Percentiles rank a stretch among this genome's conserved stretches.
These are phyloP conservation scores for Penicillium sp. DNA, from an alignment of 2,329 filamentous ascomycete genomes.

Conservation along the genomic window DNA sequence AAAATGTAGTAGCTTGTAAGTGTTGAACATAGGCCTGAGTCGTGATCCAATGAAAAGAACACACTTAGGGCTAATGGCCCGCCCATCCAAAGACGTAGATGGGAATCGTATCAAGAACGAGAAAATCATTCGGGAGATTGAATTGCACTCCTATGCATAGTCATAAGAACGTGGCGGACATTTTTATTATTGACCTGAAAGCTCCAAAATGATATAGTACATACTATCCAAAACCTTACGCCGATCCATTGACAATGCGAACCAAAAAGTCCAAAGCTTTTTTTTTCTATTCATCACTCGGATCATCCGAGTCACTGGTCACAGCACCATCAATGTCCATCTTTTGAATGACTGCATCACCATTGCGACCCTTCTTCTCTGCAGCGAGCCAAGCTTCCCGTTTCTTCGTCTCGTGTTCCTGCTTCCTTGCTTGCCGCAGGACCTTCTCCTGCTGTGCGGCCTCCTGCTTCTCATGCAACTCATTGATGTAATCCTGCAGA, in stretches of 20 bases:
- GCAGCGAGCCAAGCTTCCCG: slow-evolving; percentile 46
- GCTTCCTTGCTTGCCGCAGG: slow-evolving; percentile 36
- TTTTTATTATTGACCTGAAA: slow-evolving; percentile 3
- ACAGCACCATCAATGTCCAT: slow-evolving; percentile 37
- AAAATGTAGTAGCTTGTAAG: background rate
- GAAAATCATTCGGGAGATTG: background rate
- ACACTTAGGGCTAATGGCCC: background rate
- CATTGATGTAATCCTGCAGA: slow-evolving; percentile 38
- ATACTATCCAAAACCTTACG: slow-evolving; percentile 6
- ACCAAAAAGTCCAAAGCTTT: background rate
- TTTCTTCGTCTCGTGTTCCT: slow-evolving; percentile 39
- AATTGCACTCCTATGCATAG: background rate
- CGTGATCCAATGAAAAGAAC: background rate
- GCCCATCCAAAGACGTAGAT: background rate
- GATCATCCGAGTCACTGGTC: slow-evolving; percentile 38
- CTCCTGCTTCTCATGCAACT: slow-evolving; percentile 41
- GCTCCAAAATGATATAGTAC: slow-evolving; percentile 3
- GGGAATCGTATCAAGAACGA: background rate
- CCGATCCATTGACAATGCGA: slow-evolving; percentile 7
- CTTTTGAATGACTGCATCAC: slow-evolving; percentile 37
- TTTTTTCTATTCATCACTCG: slow-evolving; percentile 31
- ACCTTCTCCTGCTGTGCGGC: slow-evolving; percentile 32
- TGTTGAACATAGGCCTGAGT: background rate
- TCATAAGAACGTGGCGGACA: background rate
- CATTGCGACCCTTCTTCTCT: slow-evolving; percentile 44